Evolutionary conservation across 805 yeast genomes (phyloP).

Genomic region (Candida odintsovae): DNA sequence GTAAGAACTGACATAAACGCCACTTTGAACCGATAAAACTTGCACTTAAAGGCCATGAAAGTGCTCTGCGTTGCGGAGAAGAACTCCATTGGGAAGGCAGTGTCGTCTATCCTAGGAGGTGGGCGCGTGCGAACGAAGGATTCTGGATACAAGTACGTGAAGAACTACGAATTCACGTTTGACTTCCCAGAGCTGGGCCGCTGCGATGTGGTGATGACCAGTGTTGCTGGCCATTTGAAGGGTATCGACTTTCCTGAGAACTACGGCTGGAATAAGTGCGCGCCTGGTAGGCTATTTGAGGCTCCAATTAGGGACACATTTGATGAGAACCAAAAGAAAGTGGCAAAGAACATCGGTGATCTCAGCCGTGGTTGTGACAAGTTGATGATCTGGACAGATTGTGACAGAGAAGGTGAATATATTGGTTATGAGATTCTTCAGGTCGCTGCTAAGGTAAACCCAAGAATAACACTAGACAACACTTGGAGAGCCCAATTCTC

Average conservation of each 20-base stretch:
- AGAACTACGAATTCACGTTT: slow-evolving; percentile 73
- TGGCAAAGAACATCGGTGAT: slow-evolving; percentile 59
- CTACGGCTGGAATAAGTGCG: slow-evolving; percentile 60
- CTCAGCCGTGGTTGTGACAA: slow-evolving; percentile 57
- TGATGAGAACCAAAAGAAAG: slow-evolving; percentile 36
- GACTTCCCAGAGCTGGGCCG: slow-evolving; percentile 55
- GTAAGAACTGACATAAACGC: neutral
- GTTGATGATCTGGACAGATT: slow-evolving; percentile 96
- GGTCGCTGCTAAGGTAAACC: slow-evolving; percentile 53
- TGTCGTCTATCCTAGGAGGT: slow-evolving; percentile 70
- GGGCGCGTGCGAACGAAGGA: slow-evolving; percentile 47
- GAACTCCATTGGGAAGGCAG: slow-evolving; percentile 88
- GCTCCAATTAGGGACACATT: slow-evolving; percentile 52
- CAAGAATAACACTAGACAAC: slow-evolving; percentile 37
- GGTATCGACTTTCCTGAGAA: slow-evolving; percentile 57
- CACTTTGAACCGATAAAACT: neutral
- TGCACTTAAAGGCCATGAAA: slow-evolving; percentile 39
- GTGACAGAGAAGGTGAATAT: slow-evolving; percentile 94
- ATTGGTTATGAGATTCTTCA: slow-evolving; percentile 79
- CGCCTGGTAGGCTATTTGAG: slow-evolving; percentile 60
- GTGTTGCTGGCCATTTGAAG: slow-evolving; percentile 84
- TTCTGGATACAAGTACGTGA: slow-evolving; percentile 55
- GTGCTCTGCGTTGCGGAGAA: slow-evolving; percentile 96
- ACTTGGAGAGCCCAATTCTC: slow-evolving; percentile 80
- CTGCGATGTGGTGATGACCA: slow-evolving; percentile 84